These are phyloP conservation scores for Linderniella brevidens DNA, from an alignment of 257 asterid genomes.

Conservation along the genomic window DNA sequence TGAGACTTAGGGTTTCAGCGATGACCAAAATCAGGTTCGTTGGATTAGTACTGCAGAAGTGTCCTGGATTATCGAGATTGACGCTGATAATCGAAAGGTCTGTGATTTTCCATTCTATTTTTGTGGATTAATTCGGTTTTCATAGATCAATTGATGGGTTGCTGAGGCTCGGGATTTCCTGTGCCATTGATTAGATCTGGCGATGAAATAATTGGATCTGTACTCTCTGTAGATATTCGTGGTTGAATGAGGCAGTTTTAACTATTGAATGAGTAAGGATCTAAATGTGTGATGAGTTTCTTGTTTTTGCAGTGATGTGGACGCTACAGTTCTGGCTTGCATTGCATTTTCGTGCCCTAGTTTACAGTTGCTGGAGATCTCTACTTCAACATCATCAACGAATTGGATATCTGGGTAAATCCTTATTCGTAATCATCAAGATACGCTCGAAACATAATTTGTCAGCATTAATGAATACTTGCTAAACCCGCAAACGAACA, in stretches of 20 bases:
- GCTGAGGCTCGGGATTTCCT: conserved; percentile 1
- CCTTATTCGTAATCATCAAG: background rate
- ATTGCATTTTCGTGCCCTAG: conserved; percentile 87
- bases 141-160: conserved; percentile 9
- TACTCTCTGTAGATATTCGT: background rate
- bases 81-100: conserved; percentile 80
- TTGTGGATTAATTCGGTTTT: conserved; percentile 17
- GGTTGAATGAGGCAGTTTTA: background rate
- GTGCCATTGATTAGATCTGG: conserved; percentile 2
- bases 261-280: conserved; percentile 3
- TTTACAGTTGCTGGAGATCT: conserved; percentile 67
- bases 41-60: conserved; percentile 83
- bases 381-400: conserved; percentile 32
- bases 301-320: conserved; percentile 62
- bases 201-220: background rate
- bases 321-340: conserved; percentile 84
- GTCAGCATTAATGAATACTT: background rate
- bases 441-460: background rate
- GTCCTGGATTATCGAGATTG: conserved; percentile 52
- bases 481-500: no score
- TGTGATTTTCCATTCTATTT: conserved; percentile 6
- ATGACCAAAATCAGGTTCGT: conserved; percentile 62
- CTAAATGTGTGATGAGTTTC: conserved; percentile 9
- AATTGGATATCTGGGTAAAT: conserved; percentile 82
- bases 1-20: conserved; percentile 65